phyloP scores from a whole-genome alignment of 2,329 filamentous ascomycete genomes.

The Fusarium sp. region DNA sequence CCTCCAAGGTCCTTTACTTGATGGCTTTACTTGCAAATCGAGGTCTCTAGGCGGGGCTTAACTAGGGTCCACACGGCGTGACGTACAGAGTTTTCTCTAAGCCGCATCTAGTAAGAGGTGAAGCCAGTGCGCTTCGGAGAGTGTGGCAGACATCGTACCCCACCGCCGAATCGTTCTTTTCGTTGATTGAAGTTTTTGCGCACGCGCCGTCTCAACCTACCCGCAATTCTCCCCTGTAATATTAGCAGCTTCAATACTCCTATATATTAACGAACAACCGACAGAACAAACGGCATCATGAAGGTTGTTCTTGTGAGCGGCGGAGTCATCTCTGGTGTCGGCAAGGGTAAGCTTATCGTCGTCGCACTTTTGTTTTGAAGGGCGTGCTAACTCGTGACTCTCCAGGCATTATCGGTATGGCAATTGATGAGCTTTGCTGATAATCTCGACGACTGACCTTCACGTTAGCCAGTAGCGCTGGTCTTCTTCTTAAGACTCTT shows the following conservation, averaged over 20 bases:
- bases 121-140: neutral
- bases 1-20: no score
- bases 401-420: slow-evolving; percentile 31
- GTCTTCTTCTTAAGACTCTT: slow-evolving; percentile 81
- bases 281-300: slow-evolving; percentile 19
- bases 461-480: slow-evolving; percentile 57
- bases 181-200: slow-evolving; percentile 28
- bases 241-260: slow-evolving; percentile 4
- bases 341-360: slow-evolving; percentile 27
- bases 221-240: slow-evolving; percentile 12
- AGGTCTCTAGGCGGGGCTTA: neutral
- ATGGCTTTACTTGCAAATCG: neutral
- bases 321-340: slow-evolving; percentile 39
- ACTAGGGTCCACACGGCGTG: neutral
- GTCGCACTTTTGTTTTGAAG: neutral
- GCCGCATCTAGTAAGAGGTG: neutral
- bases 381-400: slow-evolving; percentile 19
- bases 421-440: neutral
- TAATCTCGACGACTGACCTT: slow-evolving; percentile 9
- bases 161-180: slow-evolving; percentile 28
- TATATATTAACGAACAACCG: slow-evolving; percentile 6
- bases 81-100: neutral
- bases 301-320: slow-evolving; percentile 40
- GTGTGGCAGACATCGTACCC: slow-evolving; percentile 34
- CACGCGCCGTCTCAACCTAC: slow-evolving; percentile 16